These are phyloP conservation scores for Globisporangium nodosum DNA, from an alignment of 352 stramenopile species.

Conservation along the genomic window DNA sequence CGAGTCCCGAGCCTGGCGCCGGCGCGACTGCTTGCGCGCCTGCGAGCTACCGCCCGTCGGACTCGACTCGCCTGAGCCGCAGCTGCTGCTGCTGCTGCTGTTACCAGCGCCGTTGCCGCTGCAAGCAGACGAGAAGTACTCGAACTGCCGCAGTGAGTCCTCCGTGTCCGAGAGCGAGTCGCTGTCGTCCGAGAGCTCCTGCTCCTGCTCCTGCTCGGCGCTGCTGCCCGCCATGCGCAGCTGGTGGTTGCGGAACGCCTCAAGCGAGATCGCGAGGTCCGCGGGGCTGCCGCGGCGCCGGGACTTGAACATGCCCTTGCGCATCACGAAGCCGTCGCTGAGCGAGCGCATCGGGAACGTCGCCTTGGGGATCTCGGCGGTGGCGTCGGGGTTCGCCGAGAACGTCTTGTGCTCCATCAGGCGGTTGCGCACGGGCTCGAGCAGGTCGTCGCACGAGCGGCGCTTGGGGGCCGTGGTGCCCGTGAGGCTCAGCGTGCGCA, in stretches of 20 bases:
- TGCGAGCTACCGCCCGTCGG: not conserved
- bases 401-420: slow-evolving; percentile 85
- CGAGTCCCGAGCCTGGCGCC: slow-evolving; percentile 10
- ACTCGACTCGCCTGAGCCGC: slow-evolving; percentile 3
- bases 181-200: slow-evolving; percentile 22
- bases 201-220: no score
- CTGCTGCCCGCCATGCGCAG: slow-evolving; percentile 44
- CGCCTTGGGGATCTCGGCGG: slow-evolving; percentile 41
- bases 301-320: slow-evolving; percentile 53
- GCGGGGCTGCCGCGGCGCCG: slow-evolving; percentile 65
- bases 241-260: slow-evolving; percentile 68
- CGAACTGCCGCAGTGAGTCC: slow-evolving; percentile 26
- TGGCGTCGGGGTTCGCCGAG: slow-evolving; percentile 28
- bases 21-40: slow-evolving; percentile 22
- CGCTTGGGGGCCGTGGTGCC: slow-evolving; percentile 25
- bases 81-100: not conserved
- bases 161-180: slow-evolving; percentile 36
- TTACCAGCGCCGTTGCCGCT: not conserved
- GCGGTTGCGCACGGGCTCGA: slow-evolving; percentile 65
- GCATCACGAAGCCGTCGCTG: slow-evolving; percentile 72
- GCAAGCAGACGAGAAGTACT: slow-evolving; percentile 25
- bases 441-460: slow-evolving; percentile 66
- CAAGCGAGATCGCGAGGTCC: slow-evolving; percentile 68
- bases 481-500: slow-evolving; percentile 47
- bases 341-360: slow-evolving; percentile 68